Conservation (phyloP, 768 basidiomycete genomes). For the Tricholoma hemisulphureum region DNA sequence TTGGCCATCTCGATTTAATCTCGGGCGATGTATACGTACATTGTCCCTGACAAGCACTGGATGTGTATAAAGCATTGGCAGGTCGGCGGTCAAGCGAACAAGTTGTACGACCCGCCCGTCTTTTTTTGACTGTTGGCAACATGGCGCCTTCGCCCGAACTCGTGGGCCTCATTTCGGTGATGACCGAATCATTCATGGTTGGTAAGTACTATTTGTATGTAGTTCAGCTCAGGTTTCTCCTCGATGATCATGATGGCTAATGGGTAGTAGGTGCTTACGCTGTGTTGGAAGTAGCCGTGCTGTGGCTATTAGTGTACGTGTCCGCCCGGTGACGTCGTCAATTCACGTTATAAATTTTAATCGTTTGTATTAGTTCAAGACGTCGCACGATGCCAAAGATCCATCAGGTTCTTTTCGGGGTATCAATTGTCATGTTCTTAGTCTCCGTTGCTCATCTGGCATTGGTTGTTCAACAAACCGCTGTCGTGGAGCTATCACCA, state of each 20-base stretch:
- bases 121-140: neutral
- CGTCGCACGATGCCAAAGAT: neutral
- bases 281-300: neutral
- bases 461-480: constrained; percentile 8
- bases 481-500: neutral
- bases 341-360: neutral
- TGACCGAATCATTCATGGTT: constrained; percentile 4
- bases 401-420: constrained; percentile 8
- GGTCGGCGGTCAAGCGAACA: no score
- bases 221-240: neutral
- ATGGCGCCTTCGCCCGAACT: neutral
- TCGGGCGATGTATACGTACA: no score
- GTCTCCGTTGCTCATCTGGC: constrained; percentile 8
- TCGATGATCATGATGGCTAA: neutral
- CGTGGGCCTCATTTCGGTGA: constrained; percentile 1
- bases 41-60: no score
- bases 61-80: no score
- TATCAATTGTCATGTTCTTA: constrained; percentile 11
- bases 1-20: no score
- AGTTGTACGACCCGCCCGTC: neutral
- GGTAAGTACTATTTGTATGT: neutral
- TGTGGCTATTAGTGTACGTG: constrained; percentile 1
- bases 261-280: neutral
- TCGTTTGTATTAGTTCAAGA: neutral
- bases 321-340: neutral